Evolutionary conservation across 768 basidiomycete species (phyloP).

Genomic region (Collybia sp.): DNA sequence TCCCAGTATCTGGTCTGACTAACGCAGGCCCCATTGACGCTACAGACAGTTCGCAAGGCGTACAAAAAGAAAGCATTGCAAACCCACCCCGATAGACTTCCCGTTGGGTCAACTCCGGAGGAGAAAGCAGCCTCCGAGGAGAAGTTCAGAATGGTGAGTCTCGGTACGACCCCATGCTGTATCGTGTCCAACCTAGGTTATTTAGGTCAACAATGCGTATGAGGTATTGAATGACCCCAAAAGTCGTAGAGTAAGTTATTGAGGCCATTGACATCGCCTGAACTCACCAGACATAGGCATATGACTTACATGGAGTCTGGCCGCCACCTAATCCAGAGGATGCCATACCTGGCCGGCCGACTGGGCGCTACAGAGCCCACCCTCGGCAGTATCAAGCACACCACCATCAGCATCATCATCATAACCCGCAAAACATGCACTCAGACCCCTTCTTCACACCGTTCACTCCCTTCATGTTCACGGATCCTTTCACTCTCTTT

Average conservation of each 20-base stretch:
- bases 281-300: slow-evolving; percentile 34
- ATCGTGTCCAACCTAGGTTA: slow-evolving; percentile 5
- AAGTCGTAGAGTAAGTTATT: slow-evolving; percentile 45
- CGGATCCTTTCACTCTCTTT: slow-evolving; percentile 74
- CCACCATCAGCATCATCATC: slow-evolving; percentile 13
- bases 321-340: slow-evolving; percentile 50
- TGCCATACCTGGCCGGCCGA: slow-evolving; percentile 5
- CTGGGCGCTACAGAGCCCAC: slow-evolving; percentile 10
- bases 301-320: slow-evolving; percentile 72
- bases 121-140: slow-evolving; percentile 64
- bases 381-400: slow-evolving; percentile 3
- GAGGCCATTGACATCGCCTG: not conserved
- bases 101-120: slow-evolving; percentile 45
- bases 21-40: slow-evolving; percentile 1
- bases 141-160: slow-evolving; percentile 34
- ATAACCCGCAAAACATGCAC: slow-evolving; percentile 19
- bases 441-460: slow-evolving; percentile 38
- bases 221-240: slow-evolving; percentile 63
- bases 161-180: not conserved
- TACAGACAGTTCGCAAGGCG: slow-evolving; percentile 62
- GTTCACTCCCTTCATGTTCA: slow-evolving; percentile 45
- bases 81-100: slow-evolving; percentile 74
- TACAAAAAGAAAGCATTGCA: slow-evolving; percentile 68
- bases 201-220: slow-evolving; percentile 72
- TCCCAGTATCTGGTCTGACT: not conserved